These are phyloP conservation scores for Dryas integrifolia DNA, from an alignment of 331 rosid species.

Conservation along the genomic window DNA sequence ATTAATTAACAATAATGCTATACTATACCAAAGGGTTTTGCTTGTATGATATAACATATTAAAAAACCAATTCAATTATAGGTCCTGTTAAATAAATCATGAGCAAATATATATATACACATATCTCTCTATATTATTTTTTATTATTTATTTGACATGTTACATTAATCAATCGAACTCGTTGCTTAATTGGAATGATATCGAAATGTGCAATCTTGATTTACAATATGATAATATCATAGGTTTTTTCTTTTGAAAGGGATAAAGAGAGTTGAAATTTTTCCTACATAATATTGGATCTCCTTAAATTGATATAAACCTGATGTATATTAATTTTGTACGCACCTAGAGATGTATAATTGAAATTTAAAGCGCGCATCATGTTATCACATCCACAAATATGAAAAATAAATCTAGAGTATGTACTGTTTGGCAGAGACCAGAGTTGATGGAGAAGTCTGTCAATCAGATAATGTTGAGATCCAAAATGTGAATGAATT, in stretches of 20 bases:
- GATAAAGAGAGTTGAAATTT: not conserved
- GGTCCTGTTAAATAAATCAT: not conserved
- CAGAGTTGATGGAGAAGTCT: not conserved
- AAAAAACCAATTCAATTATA: not conserved
- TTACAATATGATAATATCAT: not conserved
- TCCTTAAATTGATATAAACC: not conserved
- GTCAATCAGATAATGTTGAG: not conserved
- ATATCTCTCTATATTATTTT: no score
- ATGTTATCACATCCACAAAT: conserved; percentile 12
- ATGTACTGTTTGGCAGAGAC: not conserved
- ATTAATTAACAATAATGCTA: not conserved
- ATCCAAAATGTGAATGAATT: not conserved
- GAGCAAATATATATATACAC: no score
- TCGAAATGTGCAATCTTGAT: not conserved
- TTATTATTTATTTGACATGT: no score
- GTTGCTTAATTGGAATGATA: no score
- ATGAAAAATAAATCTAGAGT: not conserved
- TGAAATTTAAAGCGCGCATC: not conserved
- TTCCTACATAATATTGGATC: not conserved
- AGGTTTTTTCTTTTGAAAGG: not conserved
- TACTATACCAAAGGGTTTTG: not conserved
- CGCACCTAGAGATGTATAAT: not conserved
- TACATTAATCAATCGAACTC: no score
- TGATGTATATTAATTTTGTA: not conserved
- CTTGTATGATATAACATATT: not conserved